These are phyloP conservation scores for Cystofilobasidium bisporidii DNA, from an alignment of 768 basidiomycete species.

Conservation along the genomic window DNA sequence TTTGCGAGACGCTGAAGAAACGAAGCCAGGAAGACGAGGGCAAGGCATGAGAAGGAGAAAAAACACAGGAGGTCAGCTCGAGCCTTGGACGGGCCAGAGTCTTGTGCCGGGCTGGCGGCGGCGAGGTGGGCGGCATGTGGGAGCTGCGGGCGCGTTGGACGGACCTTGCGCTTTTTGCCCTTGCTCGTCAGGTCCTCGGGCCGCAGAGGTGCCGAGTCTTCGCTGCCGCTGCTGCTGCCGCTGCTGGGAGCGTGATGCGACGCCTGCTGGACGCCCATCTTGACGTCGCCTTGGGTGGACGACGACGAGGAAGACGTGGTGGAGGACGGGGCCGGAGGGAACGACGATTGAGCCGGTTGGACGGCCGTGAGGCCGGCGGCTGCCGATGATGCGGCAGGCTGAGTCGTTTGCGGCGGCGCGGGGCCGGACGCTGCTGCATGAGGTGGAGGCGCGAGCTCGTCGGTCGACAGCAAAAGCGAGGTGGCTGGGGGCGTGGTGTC, in stretches of 20 bases:
- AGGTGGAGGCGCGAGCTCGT: background rate
- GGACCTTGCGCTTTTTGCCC: slow-evolving; percentile 24
- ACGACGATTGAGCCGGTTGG: background rate
- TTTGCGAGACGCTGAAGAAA: slow-evolving; percentile 17
- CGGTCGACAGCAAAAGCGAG: background rate
- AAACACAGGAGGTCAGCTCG: background rate
- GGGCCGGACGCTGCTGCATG: background rate
- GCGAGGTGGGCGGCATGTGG: background rate
- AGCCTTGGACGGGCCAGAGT: background rate
- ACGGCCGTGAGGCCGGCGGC: background rate
- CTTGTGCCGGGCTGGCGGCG: no score
- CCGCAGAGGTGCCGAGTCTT: background rate
- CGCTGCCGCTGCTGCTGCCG: background rate
- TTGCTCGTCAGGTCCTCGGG: slow-evolving; percentile 17
- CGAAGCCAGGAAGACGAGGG: background rate
- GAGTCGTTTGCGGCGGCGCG: background rate
- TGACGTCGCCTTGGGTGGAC: background rate
- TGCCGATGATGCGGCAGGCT: background rate
- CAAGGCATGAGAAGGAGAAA: background rate
- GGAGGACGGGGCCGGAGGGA: slow-evolving; percentile 6
- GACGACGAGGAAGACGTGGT: background rate
- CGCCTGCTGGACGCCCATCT: background rate
- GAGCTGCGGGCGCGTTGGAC: background rate
- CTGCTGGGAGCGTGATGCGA: background rate
- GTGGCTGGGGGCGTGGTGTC: background rate